Evolutionary conservation across 495 filamentous ascomycete genomes (phyloP), one percentile per base, ranked within the genome.

Genomic region (Penicillium verhagenii): DNA sequence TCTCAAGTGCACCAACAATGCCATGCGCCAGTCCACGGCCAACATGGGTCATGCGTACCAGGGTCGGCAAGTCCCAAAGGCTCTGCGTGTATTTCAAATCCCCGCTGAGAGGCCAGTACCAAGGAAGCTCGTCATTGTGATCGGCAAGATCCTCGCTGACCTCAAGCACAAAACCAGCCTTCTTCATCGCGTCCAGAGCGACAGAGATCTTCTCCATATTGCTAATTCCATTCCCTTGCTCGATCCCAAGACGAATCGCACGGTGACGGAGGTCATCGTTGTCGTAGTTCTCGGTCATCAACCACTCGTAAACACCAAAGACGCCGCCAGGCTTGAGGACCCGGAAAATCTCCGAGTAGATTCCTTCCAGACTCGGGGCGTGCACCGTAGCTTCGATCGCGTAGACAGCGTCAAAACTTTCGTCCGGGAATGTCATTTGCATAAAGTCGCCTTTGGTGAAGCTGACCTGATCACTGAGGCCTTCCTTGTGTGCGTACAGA

Each of bases 241-340:
- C 92, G 60, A 97, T 97, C 53, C 87, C 91, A n/a, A 96, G 83
- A 47, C 92, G 88, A 68, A 96, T 90, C 60, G 84, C 80, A 54
- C 90, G 86, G 78, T 97, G 92, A 59, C 85, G 82, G 10, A 87
- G 68, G 79, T 96, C 90, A 53, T 84, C 70, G 63, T 92, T 91
- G 73, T 97, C 88, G 74, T 96, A 97, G 3, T 84, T 72, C 60
- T 96, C 92, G 25, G 91, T 96, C 92, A 97, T 96, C 54, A 97
- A 79, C 92, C 92, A 96, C 72, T 97, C 92, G 78, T 96, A 96
- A 24, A 96, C 92, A 59, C 92, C 92, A 60, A 97, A 97, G 45
- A 89, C 79, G 61, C 92, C 92, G 40, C 92, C 92, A 24, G 92
- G 92, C 80, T 96, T 97, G 38, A 96, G 77, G 28, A 96, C 92